A percentile compares a stretch with the other conserved stretches of the same genome.
Evolutionary conservation across 2,329 filamentous ascomycete species (phyloP).

Genomic region (Clonostachys rhizophaga): DNA sequence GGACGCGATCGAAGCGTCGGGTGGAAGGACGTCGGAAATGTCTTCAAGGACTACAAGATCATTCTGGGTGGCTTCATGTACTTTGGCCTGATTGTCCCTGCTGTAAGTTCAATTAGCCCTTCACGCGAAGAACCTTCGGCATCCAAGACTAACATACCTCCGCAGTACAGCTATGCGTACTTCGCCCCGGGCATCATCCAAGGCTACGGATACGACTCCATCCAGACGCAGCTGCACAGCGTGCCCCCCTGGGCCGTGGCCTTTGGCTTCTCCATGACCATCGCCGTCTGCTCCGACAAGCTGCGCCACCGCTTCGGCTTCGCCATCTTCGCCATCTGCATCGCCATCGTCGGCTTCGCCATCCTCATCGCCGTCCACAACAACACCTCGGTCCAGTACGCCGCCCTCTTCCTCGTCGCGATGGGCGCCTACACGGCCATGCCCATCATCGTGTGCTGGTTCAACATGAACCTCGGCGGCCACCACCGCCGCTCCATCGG

Average conservation of each 20-base stretch:
- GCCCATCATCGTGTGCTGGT: slow-evolving; percentile 83
- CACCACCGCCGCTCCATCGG: slow-evolving; percentile 68
- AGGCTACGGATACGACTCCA: slow-evolving; percentile 57
- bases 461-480: slow-evolving; percentile 73
- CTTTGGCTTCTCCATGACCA: slow-evolving; percentile 72
- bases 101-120: slow-evolving; percentile 14
- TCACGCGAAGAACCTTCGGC: too few relatives aligned
- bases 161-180: slow-evolving; percentile 66
- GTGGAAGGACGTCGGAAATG: slow-evolving; percentile 50
- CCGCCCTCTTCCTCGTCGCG: slow-evolving; percentile 75
- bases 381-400: slow-evolving; percentile 66
- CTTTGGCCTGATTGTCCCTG: slow-evolving; percentile 72
- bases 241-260: slow-evolving; percentile 61
- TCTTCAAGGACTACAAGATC: slow-evolving; percentile 72
- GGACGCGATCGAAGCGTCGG: slow-evolving; percentile 59
- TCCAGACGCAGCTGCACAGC: slow-evolving; percentile 52
- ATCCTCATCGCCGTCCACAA: slow-evolving; percentile 71
- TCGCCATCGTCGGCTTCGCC: slow-evolving; percentile 69
- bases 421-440: slow-evolving; percentile 82
- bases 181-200: slow-evolving; percentile 70
- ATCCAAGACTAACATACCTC: too few relatives aligned
- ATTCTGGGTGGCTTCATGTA: slow-evolving; percentile 77
- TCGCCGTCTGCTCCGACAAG: slow-evolving; percentile 70
- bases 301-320: slow-evolving; percentile 71
- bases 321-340: slow-evolving; percentile 64